Percentiles rank a stretch among this genome's conserved stretches.
phyloP scores from a whole-genome alignment of 495 filamentous ascomycete species.

The Echria macrotheca region DNA sequence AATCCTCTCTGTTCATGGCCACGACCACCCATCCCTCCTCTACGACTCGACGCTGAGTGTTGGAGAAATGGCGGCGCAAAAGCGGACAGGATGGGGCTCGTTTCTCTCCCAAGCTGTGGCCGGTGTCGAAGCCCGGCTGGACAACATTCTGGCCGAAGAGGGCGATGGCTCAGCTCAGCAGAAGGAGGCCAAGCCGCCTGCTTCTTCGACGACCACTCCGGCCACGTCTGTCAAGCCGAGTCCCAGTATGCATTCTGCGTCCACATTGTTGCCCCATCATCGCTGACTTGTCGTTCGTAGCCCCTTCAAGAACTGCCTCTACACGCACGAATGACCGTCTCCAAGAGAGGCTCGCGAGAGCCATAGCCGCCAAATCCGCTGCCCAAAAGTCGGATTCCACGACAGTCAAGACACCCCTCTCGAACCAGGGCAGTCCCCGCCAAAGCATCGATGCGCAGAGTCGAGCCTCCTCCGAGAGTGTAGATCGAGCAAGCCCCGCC shows the following conservation, averaged over 20 bases:
- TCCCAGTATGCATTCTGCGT: slow-evolving; percentile 19
- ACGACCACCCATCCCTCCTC: neutral
- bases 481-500: slow-evolving; percentile 15
- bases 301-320: slow-evolving; percentile 47
- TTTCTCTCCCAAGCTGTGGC: slow-evolving; percentile 90
- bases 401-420: slow-evolving; percentile 17
- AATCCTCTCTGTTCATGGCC: neutral
- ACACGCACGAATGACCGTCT: slow-evolving; percentile 64
- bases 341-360: slow-evolving; percentile 76
- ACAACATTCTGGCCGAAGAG: slow-evolving; percentile 84
- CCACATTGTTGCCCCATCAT: neutral
- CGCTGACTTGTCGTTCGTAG: slow-evolving; percentile 21
- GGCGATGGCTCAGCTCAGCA: slow-evolving; percentile 28
- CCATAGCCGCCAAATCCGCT: slow-evolving; percentile 42
- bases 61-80: slow-evolving; percentile 26
- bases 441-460: slow-evolving; percentile 29
- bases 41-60: no score
- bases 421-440: slow-evolving; percentile 26
- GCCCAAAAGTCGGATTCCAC: slow-evolving; percentile 12
- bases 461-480: slow-evolving; percentile 26
- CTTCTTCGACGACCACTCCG: slow-evolving; percentile 3
- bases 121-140: slow-evolving; percentile 86
- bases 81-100: slow-evolving; percentile 63
- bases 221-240: slow-evolving; percentile 23
- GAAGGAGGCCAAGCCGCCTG: slow-evolving; percentile 22